Conservation (phyloP, 2,329 filamentous ascomycete species). For the Ascochyta pisi region DNA sequence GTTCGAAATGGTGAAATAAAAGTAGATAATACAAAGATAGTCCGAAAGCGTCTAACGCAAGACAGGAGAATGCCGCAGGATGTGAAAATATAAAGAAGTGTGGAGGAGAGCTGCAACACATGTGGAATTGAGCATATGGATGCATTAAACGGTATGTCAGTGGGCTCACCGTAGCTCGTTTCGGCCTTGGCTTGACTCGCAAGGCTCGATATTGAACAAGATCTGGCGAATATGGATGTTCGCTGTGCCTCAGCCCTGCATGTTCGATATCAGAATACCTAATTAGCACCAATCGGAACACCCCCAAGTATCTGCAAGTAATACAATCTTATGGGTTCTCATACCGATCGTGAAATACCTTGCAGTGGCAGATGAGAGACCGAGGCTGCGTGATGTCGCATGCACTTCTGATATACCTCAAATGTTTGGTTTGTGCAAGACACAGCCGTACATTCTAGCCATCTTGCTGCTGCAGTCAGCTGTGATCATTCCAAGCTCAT, state of each 20-base stretch:
- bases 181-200: not conserved
- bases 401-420: not conserved
- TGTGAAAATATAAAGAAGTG: not conserved
- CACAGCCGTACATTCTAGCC: not conserved
- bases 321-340: not conserved
- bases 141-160: not conserved
- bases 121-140: not conserved
- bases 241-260: slow-evolving; percentile 1
- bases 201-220: not conserved
- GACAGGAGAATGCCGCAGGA: not conserved
- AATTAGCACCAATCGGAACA: not conserved
- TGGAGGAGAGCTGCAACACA: not conserved
- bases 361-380: not conserved
- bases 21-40: not conserved
- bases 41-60: not conserved
- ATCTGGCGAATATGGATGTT: not conserved
- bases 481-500: not conserved
- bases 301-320: not conserved
- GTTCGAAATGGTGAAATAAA: not conserved
- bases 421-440: not conserved
- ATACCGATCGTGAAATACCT: not conserved
- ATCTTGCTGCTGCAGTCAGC: not conserved
- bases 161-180: not conserved
- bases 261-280: not conserved
- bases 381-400: not conserved